Base-by-base conservation (phyloP, 1,139 yeast genomes). In the Saccharomycopsis hybrid region DNA sequence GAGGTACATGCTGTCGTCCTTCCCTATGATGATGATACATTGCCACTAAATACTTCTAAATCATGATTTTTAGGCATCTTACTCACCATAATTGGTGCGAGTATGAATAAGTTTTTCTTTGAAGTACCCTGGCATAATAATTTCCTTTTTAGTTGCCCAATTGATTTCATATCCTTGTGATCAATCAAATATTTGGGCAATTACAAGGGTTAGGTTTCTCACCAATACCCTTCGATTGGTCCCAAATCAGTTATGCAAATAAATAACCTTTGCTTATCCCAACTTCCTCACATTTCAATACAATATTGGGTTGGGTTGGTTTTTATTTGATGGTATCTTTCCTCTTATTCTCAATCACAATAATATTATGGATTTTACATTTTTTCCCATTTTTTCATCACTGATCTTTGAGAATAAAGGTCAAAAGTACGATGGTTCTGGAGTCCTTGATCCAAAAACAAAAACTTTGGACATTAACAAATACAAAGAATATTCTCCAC, bases 211-310 rank as follows among this genome's bases (percentile, higher is more conserved):
- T 82, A 53, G 88, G 86, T 28, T 62, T 81, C 61, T 65, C 81
- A 59, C 89, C 89, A 29, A 58, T 75, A 33, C 70, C 81, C 1
- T 75, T 78, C 57, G 83, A 79, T 60, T 78, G 81, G 81, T 71
- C 75, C 43, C 76, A 73, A 56, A 63, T 76, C 46, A 41, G 52
- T 2, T 50, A 49, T 24, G 67, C 77, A 1, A 66, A 77, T 54
- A 80, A 82, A 18, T 74, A 82, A 27, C 87, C 89, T 7, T 71
- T 84, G 59, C 74, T 81, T 56, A 84, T 87, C 4, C 89, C 90
- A 36, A 77, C 80, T 48, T 69, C 76, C 49, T 75, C 82, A 25
- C 66, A 77, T 50, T 70, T 73, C 32, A 80, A 82, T 57, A 71
- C 77, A 53, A 67, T 74, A n/a, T n/a, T n/a, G n/a, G n/a, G 36